phyloP scores from a whole-genome alignment of 176 grass and related monocot species.

The Panicum miliaceum region DNA sequence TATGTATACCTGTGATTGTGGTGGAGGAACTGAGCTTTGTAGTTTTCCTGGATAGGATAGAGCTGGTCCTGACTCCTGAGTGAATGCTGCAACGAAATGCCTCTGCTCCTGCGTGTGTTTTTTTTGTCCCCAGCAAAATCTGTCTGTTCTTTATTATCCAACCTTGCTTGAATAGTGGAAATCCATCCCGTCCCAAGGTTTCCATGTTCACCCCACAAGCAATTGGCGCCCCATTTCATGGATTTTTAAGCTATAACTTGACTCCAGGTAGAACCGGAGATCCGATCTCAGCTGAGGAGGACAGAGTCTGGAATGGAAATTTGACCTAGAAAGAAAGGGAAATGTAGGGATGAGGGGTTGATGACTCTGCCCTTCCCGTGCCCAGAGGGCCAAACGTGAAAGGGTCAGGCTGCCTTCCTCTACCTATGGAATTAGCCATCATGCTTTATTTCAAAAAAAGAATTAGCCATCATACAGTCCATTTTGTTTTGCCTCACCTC shows the following conservation, averaged over 20 bases:
- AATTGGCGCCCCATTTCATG: background rate
- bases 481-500: background rate
- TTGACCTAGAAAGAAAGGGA: constrained; percentile 13
- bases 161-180: background rate
- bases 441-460: no score
- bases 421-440: constrained; percentile 5
- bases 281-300: constrained; percentile 15
- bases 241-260: background rate
- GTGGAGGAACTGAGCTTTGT: background rate
- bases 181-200: background rate
- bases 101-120: background rate
- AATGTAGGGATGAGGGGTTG: background rate
- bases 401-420: background rate
- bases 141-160: background rate
- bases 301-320: background rate
- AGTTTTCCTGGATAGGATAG: background rate
- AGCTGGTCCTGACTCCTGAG: background rate
- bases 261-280: background rate
- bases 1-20: background rate
- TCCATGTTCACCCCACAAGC: background rate
- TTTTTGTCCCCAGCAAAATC: no score
- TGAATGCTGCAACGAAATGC: background rate
- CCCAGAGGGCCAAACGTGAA: background rate
- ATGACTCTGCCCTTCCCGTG: background rate
- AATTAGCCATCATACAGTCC: background rate